Percentiles rank a stretch among this genome's conserved stretches.
These are phyloP conservation scores for Rhododendron williamsianum DNA, from an alignment of 148 eudicot genomes.

Conservation along the genomic window DNA sequence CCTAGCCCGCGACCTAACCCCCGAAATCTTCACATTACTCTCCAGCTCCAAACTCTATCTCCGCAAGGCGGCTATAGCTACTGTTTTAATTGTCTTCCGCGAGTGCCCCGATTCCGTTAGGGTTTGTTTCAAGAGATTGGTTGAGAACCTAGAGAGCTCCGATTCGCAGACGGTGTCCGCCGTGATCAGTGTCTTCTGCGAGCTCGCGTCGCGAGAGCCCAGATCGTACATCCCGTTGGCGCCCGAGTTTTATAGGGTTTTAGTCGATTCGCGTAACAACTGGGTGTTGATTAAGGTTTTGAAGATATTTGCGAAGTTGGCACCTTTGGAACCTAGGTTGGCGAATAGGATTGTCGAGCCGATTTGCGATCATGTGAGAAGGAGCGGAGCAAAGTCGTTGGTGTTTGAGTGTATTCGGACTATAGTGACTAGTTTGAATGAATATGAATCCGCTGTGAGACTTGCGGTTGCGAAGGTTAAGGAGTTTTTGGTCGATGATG, in stretches of 20 bases:
- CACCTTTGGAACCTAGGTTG: slow-evolving; percentile 74
- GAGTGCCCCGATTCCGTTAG: slow-evolving; percentile 73
- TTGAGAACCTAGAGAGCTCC: slow-evolving; percentile 66
- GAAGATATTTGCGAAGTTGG: slow-evolving; percentile 83
- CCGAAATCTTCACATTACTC: slow-evolving; percentile 54
- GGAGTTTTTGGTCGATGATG: slow-evolving; percentile 68
- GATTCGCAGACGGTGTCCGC: slow-evolving; percentile 50
- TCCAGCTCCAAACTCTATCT: slow-evolving; percentile 44
- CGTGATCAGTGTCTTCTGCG: slow-evolving; percentile 65
- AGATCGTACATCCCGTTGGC: slow-evolving; percentile 64
- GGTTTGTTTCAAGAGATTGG: slow-evolving; percentile 83
- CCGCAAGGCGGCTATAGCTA: slow-evolving; percentile 62
- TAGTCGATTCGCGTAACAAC: slow-evolving; percentile 75
- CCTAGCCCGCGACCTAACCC: slow-evolving; percentile 65
- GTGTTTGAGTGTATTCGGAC: slow-evolving; percentile 80
- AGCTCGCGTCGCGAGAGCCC: slow-evolving; percentile 59
- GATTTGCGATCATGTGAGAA: slow-evolving; percentile 70
- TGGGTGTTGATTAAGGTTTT: slow-evolving; percentile 93
- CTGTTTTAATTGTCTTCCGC: slow-evolving; percentile 51
- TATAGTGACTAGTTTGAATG: slow-evolving; percentile 58
- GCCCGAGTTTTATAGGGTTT: slow-evolving; percentile 72
- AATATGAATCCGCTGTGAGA: slow-evolving; percentile 63
- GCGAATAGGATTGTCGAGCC: slow-evolving; percentile 80
- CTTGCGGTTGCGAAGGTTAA: slow-evolving; percentile 55
- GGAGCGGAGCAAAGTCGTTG: slow-evolving; percentile 71